phyloP scores from a whole-genome alignment of 1,284 basidiomycete species.

The Mycosarcoma mackinlayi region DNA sequence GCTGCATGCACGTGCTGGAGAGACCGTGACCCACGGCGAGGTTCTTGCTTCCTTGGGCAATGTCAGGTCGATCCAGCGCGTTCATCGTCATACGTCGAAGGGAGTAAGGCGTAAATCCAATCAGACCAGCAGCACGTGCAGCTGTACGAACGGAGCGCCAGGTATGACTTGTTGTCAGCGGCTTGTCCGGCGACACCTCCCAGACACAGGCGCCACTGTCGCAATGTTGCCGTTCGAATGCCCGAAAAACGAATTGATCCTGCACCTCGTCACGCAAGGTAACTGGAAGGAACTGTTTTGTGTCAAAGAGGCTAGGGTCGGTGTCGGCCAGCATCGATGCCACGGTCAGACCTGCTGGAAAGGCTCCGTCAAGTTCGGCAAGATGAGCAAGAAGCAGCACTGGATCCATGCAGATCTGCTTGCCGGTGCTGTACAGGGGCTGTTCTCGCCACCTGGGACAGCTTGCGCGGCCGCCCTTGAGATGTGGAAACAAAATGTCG shows the following conservation, averaged over 20 bases:
- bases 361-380: conserved; percentile 1
- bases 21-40: conserved; percentile 3
- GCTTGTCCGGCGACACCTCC: neutral
- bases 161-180: neutral
- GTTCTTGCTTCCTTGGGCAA: neutral
- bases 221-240: neutral
- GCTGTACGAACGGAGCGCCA: neutral
- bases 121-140: conserved; percentile 7
- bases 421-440: conserved; percentile 2
- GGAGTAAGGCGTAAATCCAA: neutral
- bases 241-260: neutral
- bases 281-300: neutral
- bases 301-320: neutral
- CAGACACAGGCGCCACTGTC: neutral
- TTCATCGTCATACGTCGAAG: conserved; percentile 4
- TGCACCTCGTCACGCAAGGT: neutral
- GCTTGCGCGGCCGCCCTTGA: neutral
- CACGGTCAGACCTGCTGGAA: neutral
- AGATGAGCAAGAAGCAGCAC: conserved; percentile 6
- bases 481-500: neutral
- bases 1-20: conserved; percentile 1
- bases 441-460: neutral
- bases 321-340: neutral
- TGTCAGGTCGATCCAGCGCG: neutral
- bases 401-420: neutral